These are phyloP conservation scores for Leishmania amazonensis DNA, from an alignment of 208 protist species.

Conservation along the genomic window DNA sequence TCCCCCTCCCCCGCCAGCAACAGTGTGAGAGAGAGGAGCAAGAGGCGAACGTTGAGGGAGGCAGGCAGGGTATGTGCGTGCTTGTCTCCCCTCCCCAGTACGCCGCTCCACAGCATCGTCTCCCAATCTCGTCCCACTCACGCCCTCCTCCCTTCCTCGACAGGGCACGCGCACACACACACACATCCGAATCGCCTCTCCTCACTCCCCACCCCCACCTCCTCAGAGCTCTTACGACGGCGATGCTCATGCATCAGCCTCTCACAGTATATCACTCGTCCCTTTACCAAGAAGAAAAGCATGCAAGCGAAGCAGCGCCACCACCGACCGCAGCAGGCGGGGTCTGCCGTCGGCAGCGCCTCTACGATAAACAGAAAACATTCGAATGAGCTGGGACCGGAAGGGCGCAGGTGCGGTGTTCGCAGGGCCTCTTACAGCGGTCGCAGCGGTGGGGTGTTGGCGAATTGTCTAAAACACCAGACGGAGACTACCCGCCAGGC, in stretches of 20 bases:
- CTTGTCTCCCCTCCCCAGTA: not conserved
- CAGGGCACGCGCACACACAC: too few relatives aligned
- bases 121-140: not conserved
- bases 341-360: too few relatives aligned
- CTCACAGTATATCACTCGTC: not conserved
- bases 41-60: too few relatives aligned
- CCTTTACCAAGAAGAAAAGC: not conserved
- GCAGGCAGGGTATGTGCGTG: not conserved
- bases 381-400: not conserved
- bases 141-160: not conserved
- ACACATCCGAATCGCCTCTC: too few relatives aligned
- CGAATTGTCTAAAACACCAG: slow-evolving; percentile 7
- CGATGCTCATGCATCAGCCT: not conserved
- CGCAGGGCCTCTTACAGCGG: not conserved
- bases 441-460: slow-evolving; percentile 15
- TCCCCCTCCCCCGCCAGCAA: not conserved
- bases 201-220: too few relatives aligned
- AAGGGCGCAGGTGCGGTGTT: not conserved
- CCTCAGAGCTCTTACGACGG: not conserved
- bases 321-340: too few relatives aligned
- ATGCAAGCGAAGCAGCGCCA: not conserved
- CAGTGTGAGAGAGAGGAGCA: not conserved
- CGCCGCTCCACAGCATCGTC: not conserved
- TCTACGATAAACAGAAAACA: too few relatives aligned
- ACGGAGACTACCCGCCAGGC: not conserved